Evolutionary conservation across 805 yeast species (phyloP), one percentile per base, ranked within the genome.

Genomic region (Blastobotrys robertii): DNA sequence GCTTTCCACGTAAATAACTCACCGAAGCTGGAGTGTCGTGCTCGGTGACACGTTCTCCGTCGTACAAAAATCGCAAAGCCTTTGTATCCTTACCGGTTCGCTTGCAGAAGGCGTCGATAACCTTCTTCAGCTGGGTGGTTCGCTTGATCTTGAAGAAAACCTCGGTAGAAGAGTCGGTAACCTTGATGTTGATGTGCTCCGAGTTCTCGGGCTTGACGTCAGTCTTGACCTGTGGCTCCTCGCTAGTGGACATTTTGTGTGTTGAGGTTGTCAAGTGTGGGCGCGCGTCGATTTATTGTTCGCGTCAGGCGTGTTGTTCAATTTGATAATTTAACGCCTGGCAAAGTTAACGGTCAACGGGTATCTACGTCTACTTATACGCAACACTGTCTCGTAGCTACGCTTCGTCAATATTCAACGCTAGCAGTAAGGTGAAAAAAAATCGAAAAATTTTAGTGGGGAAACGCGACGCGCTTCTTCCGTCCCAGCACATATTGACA

Each of bases 71-170:
- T 64, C 97, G 78, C 62, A 92, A 69, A 41, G 90, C 77, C 53
- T 75, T 77, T 59, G 82, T 67, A 50, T 82, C 78, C 63, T 90
- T 90, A 36, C 97, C 97, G 60, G 90, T 95, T 71, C 98, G 84
- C 68, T 88, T 88, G 63, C 97, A 94, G 64, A 90, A 92, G 9
- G 97, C 95, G 58, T 90, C 97, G 87, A 92, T 90, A 57, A 92
- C 78, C 68, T 95, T 84, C 64, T 77, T 84, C 71, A 92, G 74
- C 38, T 90, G 95, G 4, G 98, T 92, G 34, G 88, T 73, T 66
- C 84, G 76, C 69, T 88, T 87, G 65, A 92, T 90, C 65, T 90
- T 88, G 79, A 92, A 92, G 64, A 83, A 87, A 50, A 92, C 88
- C 64, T 92, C 99, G 14, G 94, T 82, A 42, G 81, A 73, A 38